Evolutionary conservation across 1,284 basidiomycete genomes (phyloP).

Genomic region (Irpex sp.): DNA sequence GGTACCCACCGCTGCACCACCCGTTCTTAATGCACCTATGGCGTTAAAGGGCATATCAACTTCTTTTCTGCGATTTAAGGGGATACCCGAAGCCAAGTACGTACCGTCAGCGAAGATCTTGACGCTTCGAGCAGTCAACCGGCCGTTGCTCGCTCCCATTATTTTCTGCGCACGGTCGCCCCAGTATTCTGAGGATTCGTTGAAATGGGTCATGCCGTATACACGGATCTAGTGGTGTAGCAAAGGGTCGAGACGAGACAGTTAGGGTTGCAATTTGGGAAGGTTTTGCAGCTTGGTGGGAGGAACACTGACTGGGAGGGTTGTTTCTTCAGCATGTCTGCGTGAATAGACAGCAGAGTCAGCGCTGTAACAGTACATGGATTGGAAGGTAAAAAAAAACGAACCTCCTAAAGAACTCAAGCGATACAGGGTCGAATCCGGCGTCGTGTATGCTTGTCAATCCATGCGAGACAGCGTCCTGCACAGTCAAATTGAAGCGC

Average conservation of each 20-base stretch:
- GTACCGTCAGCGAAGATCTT: slow-evolving; percentile 87
- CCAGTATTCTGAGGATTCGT: slow-evolving; percentile 72
- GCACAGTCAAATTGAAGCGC: slow-evolving; percentile 59
- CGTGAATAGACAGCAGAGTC: neutral
- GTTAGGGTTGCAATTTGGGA: no score
- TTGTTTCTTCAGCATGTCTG: slow-evolving; percentile 55
- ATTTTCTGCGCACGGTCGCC: slow-evolving; percentile 60
- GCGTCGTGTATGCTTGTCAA: slow-evolving; percentile 85
- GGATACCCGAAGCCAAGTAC: slow-evolving; percentile 4
- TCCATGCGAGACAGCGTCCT: slow-evolving; percentile 65
- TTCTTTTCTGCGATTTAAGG: neutral
- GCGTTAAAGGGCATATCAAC: neutral
- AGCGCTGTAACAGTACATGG: neutral
- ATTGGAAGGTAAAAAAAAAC: slow-evolving; percentile 7
- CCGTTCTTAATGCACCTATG: slow-evolving; percentile 79
- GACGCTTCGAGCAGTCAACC: slow-evolving; percentile 72
- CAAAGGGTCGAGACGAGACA: no score
- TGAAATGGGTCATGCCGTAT: slow-evolving; percentile 68
- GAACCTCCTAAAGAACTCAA: slow-evolving; percentile 71
- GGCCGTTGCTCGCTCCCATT: slow-evolving; percentile 49
- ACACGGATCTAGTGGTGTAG: slow-evolving; percentile 49
- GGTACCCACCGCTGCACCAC: slow-evolving; percentile 76
- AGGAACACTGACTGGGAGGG: slow-evolving; percentile 50
- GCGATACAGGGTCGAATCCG: slow-evolving; percentile 59
- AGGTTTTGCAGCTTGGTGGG: neutral